These are phyloP conservation scores for Amanita polypyramis DNA, from an alignment of 768 basidiomycete genomes.

Conservation along the genomic window DNA sequence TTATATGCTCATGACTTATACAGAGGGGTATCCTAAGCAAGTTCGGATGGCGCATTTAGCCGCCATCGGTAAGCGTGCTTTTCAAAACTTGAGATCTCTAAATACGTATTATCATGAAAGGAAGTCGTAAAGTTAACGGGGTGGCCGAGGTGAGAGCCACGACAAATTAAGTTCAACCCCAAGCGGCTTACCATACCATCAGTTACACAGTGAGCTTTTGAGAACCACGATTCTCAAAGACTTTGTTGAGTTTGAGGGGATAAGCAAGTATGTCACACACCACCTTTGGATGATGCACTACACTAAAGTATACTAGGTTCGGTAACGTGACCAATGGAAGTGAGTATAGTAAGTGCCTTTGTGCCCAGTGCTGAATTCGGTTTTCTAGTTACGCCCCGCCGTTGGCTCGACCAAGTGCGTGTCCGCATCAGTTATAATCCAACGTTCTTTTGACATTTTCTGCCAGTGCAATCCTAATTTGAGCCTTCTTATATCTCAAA, in stretches of 20 bases:
- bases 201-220: constrained; percentile 86
- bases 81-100: neutral
- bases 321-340: constrained; percentile 91
- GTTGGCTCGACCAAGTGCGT: constrained; percentile 76
- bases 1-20: neutral
- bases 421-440: neutral
- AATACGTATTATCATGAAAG: constrained; percentile 17
- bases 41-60: constrained; percentile 90
- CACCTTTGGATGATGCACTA: neutral
- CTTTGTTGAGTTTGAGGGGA: constrained; percentile 87
- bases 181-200: neutral
- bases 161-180: neutral
- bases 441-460: neutral
- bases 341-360: constrained; percentile 24
- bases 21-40: constrained; percentile 80
- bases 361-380: neutral
- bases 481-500: constrained; percentile 73
- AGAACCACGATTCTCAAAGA: constrained; percentile 77
- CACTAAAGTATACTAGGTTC: constrained; percentile 33
- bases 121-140: constrained; percentile 84
- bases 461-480: constrained; percentile 80
- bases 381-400: constrained; percentile 69
- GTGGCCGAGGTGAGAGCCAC: constrained; percentile 66
- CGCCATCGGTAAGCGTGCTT: constrained; percentile 45
- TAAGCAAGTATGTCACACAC: constrained; percentile 52